Percentiles rank a stretch among this genome's conserved stretches.
Evolutionary conservation across 371 early-diverging fungal genomes (phyloP).

Genomic region (Apophysomyces ossiformis): DNA sequence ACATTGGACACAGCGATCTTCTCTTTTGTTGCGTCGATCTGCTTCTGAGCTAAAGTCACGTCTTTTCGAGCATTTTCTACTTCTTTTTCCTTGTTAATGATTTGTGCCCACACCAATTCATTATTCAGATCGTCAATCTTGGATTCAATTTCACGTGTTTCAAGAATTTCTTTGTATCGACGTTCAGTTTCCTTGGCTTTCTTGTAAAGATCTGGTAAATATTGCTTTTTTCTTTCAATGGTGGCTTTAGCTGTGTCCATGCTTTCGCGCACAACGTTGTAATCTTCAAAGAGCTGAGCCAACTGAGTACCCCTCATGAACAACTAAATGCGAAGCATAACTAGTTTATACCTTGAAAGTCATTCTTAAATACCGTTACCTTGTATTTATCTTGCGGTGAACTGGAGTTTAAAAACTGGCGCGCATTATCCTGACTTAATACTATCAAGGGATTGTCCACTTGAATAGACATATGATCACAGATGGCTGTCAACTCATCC

Average conservation of each 20-base stretch:
- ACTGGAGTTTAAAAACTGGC: slow-evolving; percentile 85
- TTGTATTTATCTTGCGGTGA: slow-evolving; percentile 85
- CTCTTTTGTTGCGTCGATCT: slow-evolving; percentile 29
- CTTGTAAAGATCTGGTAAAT: slow-evolving; percentile 64
- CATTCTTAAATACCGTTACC: slow-evolving; percentile 28
- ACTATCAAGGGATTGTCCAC: slow-evolving; percentile 93
- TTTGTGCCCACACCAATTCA: slow-evolving; percentile 80
- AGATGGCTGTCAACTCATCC: slow-evolving; percentile 82
- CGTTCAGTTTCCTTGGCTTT: slow-evolving; percentile 65
- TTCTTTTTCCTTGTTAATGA: slow-evolving; percentile 62
- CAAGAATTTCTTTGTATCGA: slow-evolving; percentile 66
- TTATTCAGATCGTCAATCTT: slow-evolving; percentile 64
- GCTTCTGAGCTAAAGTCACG: slow-evolving; percentile 70
- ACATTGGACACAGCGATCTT: neutral
- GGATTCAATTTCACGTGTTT: slow-evolving; percentile 65
- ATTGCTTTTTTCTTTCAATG: slow-evolving; percentile 59
- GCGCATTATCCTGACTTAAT: slow-evolving; percentile 92
- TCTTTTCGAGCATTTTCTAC: slow-evolving; percentile 30
- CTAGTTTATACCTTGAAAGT: neutral
- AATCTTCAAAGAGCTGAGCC: slow-evolving; percentile 75
- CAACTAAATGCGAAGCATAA: slow-evolving; percentile 40
- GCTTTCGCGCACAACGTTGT: slow-evolving; percentile 67
- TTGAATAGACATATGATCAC: slow-evolving; percentile 89
- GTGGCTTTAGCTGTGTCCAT: slow-evolving; percentile 63
- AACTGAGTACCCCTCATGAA: slow-evolving; percentile 91